Conservation (phyloP, 2,329 filamentous ascomycete species). For the Fusarium illudens region DNA sequence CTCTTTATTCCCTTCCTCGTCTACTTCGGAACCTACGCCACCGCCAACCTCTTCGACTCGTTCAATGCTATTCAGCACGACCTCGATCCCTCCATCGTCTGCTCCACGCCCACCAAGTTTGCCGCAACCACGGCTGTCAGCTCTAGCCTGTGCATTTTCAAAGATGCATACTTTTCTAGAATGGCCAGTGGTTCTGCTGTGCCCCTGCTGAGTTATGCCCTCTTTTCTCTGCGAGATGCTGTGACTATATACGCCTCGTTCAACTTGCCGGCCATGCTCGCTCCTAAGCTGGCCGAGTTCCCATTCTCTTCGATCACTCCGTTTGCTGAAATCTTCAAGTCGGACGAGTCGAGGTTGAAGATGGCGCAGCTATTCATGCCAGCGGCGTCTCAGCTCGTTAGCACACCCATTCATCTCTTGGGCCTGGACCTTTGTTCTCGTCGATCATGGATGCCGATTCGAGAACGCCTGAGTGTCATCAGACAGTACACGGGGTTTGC, state of each 20-base stretch:
- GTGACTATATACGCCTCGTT: conserved; percentile 40
- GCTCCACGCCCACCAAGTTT: conserved; percentile 36
- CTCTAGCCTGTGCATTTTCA: conserved; percentile 19
- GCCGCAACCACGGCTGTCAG: conserved; percentile 29
- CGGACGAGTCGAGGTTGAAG: conserved; percentile 36
- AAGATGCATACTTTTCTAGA: conserved; percentile 38
- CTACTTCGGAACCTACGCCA: conserved; percentile 41
- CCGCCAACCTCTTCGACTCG: conserved; percentile 39
- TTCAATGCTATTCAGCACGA: conserved; percentile 31
- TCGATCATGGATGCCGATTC: conserved; percentile 23
- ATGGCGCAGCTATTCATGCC: conserved; percentile 37
- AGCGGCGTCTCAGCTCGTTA: conserved; percentile 35
- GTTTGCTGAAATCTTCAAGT: conserved; percentile 29
- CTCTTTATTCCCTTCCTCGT: conserved; percentile 39
- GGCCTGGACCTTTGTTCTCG: conserved; percentile 35
- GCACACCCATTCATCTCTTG: conserved; percentile 38
- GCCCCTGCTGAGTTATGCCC: conserved; percentile 33
- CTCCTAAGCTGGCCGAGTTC: conserved; percentile 36
- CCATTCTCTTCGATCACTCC: conserved; percentile 27
- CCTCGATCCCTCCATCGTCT: conserved; percentile 29
- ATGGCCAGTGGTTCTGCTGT: conserved; percentile 26
- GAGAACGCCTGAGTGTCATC: conserved; percentile 27
- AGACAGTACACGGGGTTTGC: conserved; percentile 26
- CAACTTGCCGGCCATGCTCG: conserved; percentile 37
- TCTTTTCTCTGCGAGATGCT: conserved; percentile 37